Conservation (phyloP, 2,329 filamentous ascomycete genomes). For the Aaosphaeria arxii region DNA sequence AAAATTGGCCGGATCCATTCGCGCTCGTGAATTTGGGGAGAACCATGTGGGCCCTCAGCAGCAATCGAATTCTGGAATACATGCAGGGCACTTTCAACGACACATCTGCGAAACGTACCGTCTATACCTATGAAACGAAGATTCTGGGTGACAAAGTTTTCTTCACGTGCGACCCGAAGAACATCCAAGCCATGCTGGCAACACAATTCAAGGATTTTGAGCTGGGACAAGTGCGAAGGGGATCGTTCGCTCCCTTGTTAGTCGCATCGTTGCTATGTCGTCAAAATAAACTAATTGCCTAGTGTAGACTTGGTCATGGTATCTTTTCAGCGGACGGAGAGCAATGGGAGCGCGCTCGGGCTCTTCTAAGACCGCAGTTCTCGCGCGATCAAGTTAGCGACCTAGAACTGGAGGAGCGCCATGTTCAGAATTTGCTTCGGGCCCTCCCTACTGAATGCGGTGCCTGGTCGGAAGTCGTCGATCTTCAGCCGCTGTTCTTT, state of each 20-base stretch:
- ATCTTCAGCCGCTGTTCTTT: conserved; percentile 41
- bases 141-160: conserved; percentile 8
- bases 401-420: conserved; percentile 28
- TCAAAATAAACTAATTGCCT: not conserved
- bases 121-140: conserved; percentile 16
- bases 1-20: not conserved
- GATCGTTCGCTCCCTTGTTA: conserved; percentile 2
- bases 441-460: conserved; percentile 11
- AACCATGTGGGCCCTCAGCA: not conserved
- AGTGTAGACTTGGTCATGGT: not conserved
- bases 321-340: conserved; percentile 27
- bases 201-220: conserved; percentile 47
- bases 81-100: not conserved
- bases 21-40: not conserved
- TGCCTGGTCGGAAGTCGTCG: conserved; percentile 23
- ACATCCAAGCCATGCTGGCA: conserved; percentile 45
- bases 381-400: conserved; percentile 28
- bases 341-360: conserved; percentile 28
- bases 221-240: conserved; percentile 33
- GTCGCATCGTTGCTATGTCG: not conserved
- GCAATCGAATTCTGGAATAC: not conserved
- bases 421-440: conserved; percentile 32
- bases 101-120: conserved; percentile 9
- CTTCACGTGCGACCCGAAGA: conserved; percentile 43
- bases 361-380: conserved; percentile 38